Evolutionary conservation across 345 rosid genomes (phyloP).

Genomic region (Populus davidiana): DNA sequence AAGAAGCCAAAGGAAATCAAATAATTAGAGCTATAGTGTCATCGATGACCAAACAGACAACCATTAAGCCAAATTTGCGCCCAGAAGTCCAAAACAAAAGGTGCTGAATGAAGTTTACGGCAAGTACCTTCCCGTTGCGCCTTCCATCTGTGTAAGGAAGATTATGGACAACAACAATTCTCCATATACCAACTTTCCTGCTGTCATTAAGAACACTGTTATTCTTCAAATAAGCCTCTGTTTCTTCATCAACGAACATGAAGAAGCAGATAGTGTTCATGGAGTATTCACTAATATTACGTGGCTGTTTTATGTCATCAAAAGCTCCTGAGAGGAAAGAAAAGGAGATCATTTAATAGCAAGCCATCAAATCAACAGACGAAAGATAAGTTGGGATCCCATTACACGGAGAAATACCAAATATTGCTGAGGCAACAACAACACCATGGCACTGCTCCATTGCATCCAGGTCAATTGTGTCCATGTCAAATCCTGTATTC

Average conservation of each 20-base stretch:
- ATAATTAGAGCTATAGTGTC: not conserved
- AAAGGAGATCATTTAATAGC: constrained; percentile 19
- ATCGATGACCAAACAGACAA: not conserved
- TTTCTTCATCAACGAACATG: constrained; percentile 95
- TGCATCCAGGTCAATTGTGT: constrained; percentile 70
- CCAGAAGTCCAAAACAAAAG: not conserved
- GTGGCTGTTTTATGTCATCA: constrained; percentile 83
- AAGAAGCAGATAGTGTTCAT: constrained; percentile 77
- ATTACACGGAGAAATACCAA: constrained; percentile 51
- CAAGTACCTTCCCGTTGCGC: constrained; percentile 87
- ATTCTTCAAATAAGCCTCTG: constrained; percentile 71
- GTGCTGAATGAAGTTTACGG: not conserved
- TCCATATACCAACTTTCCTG: constrained; percentile 83
- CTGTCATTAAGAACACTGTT: constrained; percentile 48
- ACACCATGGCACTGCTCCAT: constrained; percentile 89
- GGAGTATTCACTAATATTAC: constrained; percentile 71
- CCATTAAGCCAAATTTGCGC: not conserved
- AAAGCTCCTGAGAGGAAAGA: constrained; percentile 64
- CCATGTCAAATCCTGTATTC: constrained; percentile 82
- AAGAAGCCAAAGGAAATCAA: not conserved
- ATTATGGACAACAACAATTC: constrained; percentile 78
- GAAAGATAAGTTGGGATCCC: constrained; percentile 8
- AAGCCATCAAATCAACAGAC: constrained; percentile 4
- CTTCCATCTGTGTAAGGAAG: constrained; percentile 85
- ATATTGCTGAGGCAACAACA: constrained; percentile 95